phyloP scores from a whole-genome alignment of 2,329 filamentous ascomycete species.

The Macrophomina pseudophaseolina region DNA sequence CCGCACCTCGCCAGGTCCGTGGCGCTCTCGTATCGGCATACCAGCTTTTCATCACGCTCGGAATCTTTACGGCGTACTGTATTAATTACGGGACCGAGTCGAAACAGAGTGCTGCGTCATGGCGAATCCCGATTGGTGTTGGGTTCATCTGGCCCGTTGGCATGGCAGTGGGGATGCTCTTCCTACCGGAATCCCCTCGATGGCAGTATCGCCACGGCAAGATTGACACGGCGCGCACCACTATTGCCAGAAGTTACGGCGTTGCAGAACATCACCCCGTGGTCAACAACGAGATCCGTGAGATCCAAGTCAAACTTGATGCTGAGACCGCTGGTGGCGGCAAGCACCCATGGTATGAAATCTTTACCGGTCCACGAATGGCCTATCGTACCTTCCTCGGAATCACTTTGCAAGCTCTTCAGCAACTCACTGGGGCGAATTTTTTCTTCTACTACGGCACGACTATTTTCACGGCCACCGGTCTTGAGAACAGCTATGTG shows the following conservation, averaged over 20 bases:
- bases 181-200: constrained; percentile 63
- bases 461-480: constrained; percentile 33
- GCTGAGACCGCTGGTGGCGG: constrained; percentile 52
- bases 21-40: constrained; percentile 64
- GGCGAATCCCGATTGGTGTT: constrained; percentile 68
- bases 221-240: constrained; percentile 56
- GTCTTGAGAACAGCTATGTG: constrained; percentile 46
- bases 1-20: constrained; percentile 67
- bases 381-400: constrained; percentile 67
- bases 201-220: constrained; percentile 63
- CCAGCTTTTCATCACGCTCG: constrained; percentile 72
- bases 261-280: constrained; percentile 61
- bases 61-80: constrained; percentile 61
- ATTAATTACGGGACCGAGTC: constrained; percentile 64
- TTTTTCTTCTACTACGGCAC: constrained; percentile 51
- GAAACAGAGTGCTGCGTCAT: constrained; percentile 54
- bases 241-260: constrained; percentile 61
- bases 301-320: constrained; percentile 62
- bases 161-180: constrained; percentile 59
- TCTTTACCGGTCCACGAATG: constrained; percentile 70
- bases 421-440: constrained; percentile 68
- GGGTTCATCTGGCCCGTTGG: constrained; percentile 62
- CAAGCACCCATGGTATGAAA: constrained; percentile 68
- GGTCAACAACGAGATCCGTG: constrained; percentile 58
- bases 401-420: constrained; percentile 73